A percentile compares a stretch with the other conserved stretches of the same genome.
Conservation (phyloP, 768 basidiomycete species). For the Mycena galopus region DNA sequence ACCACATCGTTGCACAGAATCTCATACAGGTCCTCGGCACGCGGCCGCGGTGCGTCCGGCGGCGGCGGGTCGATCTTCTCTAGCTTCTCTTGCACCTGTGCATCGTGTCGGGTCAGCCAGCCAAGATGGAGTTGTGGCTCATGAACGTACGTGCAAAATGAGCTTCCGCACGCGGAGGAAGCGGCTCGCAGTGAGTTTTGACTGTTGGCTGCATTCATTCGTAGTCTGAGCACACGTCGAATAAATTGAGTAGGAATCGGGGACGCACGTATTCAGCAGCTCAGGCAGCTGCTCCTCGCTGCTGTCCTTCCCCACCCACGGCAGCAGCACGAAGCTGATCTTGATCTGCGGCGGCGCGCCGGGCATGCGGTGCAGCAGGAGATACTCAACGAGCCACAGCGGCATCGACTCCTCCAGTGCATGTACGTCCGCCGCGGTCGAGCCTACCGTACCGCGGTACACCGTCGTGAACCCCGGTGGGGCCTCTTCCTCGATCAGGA, state of each 20-base stretch:
- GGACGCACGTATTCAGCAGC: constrained; percentile 81
- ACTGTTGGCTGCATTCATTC: constrained; percentile 66
- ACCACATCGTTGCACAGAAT: constrained; percentile 90
- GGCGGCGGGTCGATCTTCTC: constrained; percentile 63
- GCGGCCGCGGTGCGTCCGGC: constrained; percentile 46
- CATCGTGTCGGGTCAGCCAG: neutral
- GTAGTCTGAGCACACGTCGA: constrained; percentile 13
- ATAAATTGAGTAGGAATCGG: neutral
- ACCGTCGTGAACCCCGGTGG: constrained; percentile 80
- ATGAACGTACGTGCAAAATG: constrained; percentile 76
- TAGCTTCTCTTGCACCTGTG: constrained; percentile 86
- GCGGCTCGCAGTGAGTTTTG: constrained; percentile 90
- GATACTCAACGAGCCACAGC: constrained; percentile 89
- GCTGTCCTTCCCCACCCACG: constrained; percentile 73
- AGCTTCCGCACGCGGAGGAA: constrained; percentile 90
- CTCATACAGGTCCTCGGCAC: constrained; percentile 83
- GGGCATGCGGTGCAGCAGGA: constrained; percentile 76
- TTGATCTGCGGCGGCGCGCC: constrained; percentile 70
- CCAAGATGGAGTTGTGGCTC: neutral
- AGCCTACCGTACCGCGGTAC: constrained; percentile 79
- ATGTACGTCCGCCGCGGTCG: constrained; percentile 59
- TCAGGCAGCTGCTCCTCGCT: constrained; percentile 78
- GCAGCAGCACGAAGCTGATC: constrained; percentile 90
- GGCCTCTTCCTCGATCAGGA: constrained; percentile 88
- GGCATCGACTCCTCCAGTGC: constrained; percentile 84